Evolutionary conservation across 2,329 filamentous ascomycete species (phyloP).

Genomic region (Didymella pinodella): DNA sequence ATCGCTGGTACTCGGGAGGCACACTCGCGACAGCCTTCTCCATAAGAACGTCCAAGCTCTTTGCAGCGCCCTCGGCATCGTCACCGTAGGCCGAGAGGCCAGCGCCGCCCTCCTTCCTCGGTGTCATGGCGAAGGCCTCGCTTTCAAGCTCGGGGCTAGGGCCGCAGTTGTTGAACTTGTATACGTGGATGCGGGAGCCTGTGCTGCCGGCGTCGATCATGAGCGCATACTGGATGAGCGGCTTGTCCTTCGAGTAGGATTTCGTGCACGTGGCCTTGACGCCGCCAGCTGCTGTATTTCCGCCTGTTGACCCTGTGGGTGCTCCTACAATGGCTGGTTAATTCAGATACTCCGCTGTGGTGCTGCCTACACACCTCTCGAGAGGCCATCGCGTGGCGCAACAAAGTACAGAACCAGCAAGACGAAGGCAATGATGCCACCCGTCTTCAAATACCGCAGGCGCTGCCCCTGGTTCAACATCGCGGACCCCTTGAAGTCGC

Average conservation of each 20-base stretch:
- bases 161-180: constrained; percentile 99
- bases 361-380: constrained; percentile 34
- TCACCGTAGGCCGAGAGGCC: constrained; percentile 85
- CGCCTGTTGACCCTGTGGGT: constrained; percentile 36
- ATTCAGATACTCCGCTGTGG: constrained; percentile 6
- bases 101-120: constrained; percentile 79
- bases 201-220: constrained; percentile 99
- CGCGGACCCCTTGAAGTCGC: constrained; percentile 55
- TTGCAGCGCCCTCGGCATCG: constrained; percentile 86
- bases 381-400: constrained; percentile 52
- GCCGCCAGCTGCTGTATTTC: constrained; percentile 61
- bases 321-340: constrained; percentile 22
- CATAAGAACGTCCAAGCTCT: constrained; percentile 87
- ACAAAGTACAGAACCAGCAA: constrained; percentile 66
- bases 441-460: constrained; percentile 68
- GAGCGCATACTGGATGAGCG: constrained; percentile 94
- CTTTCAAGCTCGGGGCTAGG: constrained; percentile 91
- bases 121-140: constrained; percentile 93
- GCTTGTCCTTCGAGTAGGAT: constrained; percentile 86
- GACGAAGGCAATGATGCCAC: constrained; percentile 65
- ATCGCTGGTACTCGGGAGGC: constrained; percentile 87
- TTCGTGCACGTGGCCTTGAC: constrained; percentile 78
- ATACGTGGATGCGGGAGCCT: constrained; percentile 96
- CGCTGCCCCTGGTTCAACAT: constrained; percentile 70
- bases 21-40: constrained; percentile 84